phyloP scores from a whole-genome alignment of 805 yeast genomes.

The Lachancea dasiensis region DNA sequence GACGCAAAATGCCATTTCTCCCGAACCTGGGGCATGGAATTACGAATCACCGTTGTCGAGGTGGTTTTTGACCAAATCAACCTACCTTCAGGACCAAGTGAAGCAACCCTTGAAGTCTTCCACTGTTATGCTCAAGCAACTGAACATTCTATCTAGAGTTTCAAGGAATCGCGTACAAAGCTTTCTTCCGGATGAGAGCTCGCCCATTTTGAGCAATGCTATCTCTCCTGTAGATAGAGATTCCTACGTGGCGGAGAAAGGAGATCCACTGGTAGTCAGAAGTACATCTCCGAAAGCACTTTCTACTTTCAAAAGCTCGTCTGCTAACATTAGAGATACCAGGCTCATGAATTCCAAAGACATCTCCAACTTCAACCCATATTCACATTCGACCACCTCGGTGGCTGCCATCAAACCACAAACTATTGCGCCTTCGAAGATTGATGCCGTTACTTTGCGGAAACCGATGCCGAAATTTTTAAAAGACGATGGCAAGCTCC shows the following conservation, averaged over 20 bases:
- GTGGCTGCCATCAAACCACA: conserved; percentile 6
- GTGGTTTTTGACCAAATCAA: conserved; percentile 30
- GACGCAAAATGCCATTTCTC: conserved; percentile 5
- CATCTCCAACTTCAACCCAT: conserved; percentile 2
- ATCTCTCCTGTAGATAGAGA: neutral
- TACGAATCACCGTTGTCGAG: conserved; percentile 32
- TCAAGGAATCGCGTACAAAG: conserved; percentile 11
- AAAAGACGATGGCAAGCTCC: neutral
- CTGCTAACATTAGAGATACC: neutral
- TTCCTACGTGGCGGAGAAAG: neutral
- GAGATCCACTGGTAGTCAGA: conserved; percentile 8
- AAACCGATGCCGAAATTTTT: neutral
- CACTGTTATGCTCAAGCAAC: conserved; percentile 24
- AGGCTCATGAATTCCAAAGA: neutral
- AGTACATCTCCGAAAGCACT: conserved; percentile 4
- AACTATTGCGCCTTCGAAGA: neutral
- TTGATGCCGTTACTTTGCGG: neutral
- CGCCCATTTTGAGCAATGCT: conserved; percentile 21
- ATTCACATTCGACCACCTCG: neutral
- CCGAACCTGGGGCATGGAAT: conserved; percentile 19
- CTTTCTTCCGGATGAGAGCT: conserved; percentile 16
- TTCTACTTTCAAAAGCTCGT: neutral
- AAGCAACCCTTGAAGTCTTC: conserved; percentile 20
- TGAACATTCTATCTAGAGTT: conserved; percentile 22
- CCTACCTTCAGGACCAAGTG: conserved; percentile 20